Evolutionary conservation across 2,329 filamentous ascomycete species (phyloP).

Genomic region (Aureobasidium leucospermi): DNA sequence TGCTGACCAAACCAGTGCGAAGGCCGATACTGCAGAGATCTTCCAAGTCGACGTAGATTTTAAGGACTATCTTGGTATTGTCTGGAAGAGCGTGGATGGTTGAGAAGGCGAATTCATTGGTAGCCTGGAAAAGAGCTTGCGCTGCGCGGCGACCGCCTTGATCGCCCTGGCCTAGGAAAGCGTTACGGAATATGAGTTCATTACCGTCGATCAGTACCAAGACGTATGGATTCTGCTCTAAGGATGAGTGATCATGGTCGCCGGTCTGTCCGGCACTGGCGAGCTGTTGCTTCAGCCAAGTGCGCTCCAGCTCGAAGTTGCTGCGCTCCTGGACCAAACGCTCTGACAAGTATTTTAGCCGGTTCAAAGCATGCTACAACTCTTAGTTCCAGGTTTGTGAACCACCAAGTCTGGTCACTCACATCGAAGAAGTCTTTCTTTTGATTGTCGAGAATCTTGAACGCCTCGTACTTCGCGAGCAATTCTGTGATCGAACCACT

Average conservation of each 20-base stretch:
- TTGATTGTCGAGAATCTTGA: constrained; percentile 23
- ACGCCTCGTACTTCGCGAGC: not conserved
- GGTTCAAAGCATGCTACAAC: not conserved
- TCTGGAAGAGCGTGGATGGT: constrained; percentile 28
- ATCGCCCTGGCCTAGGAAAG: constrained; percentile 27
- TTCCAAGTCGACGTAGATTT: constrained; percentile 40
- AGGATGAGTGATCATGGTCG: no score
- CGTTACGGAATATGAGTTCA: constrained; percentile 40
- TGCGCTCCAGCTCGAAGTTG: not conserved
- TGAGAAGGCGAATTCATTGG: constrained; percentile 37
- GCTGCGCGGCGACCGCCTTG: constrained; percentile 52
- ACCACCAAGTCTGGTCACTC: not conserved
- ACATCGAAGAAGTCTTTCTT: constrained; percentile 31
- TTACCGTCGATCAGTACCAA: constrained; percentile 57
- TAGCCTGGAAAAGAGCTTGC: constrained; percentile 42
- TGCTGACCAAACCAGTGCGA: constrained; percentile 41
- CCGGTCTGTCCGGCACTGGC: not conserved
- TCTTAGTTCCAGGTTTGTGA: not conserved
- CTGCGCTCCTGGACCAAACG: not conserved
- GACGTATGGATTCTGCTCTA: constrained; percentile 47
- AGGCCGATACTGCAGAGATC: constrained; percentile 37
- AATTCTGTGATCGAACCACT: not conserved
- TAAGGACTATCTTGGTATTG: constrained; percentile 40
- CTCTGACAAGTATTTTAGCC: not conserved
- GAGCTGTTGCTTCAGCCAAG: not conserved